Base-by-base conservation (phyloP, 1,139 yeast species). In the Taiozyma onychis region DNA sequence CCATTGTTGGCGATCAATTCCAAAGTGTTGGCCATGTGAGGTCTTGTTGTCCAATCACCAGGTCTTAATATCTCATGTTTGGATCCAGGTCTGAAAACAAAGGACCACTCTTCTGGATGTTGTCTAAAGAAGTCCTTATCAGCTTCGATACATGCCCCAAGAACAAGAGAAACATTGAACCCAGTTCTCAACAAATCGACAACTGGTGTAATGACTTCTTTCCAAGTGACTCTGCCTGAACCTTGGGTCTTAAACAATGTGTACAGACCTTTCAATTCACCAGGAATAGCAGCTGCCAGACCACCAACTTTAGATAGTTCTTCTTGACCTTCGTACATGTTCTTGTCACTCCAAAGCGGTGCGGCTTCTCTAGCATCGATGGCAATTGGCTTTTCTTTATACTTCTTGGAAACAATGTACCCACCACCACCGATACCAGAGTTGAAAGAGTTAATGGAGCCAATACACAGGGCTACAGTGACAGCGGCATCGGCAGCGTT, bases 351-450 rank as follows among this genome's bases (percentile, higher is more conserved):
- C 6, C 51, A 59, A 3, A 64, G 69, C 0, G 98, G 98, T 0
- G 98, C 97, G 72, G 77, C 78, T 66, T 93, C 99, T 55, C 98
- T 72, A 42, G 95, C 95, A 69, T 93, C 96, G 42, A 90, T 81
- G 34, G 83, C 73, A n/a, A 84, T 57, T 7, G 82, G 76, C 2
- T 75, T 73, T 6, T 74, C 75, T 39, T 69, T 66, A 30, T 68
- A 66, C 43, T 60, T 65, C 42, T 78, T 73, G 44, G 87, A 80
- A 1, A 86, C 76, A 45, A 88, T 85, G 61, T 78, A 88, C 0
- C 86, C 88, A 10, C 97, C 97, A 4, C 98, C 99, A 2, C 99
- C 99, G 46, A 91, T 81, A 0, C 99, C 98, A 4, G 95, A 82
- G 45, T 91, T 85, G 63, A 83, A 90, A 54, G 90, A 83, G 63